phyloP scores from a whole-genome alignment of 345 rosid genomes.

The Hypericum androsaemum region DNA sequence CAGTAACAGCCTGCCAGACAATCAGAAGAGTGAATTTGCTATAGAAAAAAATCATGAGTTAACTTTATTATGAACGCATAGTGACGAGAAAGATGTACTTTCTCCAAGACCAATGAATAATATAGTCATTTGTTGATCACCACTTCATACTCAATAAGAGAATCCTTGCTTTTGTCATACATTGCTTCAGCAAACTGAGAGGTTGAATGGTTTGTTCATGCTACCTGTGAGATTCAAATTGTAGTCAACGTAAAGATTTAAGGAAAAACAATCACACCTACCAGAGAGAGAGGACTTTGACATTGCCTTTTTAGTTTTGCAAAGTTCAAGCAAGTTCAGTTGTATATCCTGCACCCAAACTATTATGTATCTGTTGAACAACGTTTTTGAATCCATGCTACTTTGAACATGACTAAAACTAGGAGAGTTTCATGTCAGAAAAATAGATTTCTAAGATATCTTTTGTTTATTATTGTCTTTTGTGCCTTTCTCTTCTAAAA shows the following conservation, averaged over 20 bases:
- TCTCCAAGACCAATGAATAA: conserved; percentile 73
- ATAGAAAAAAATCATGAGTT: background rate
- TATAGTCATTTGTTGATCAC: conserved; percentile 90
- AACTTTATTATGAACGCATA: too few relatives aligned
- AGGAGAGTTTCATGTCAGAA: conserved; percentile 6
- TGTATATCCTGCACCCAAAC: conserved; percentile 31
- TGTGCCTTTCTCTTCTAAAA: too few relatives aligned
- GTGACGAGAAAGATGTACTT: too few relatives aligned
- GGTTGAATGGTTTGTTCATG: conserved; percentile 82
- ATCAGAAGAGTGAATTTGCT: background rate
- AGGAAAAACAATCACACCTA: too few relatives aligned
- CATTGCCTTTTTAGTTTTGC: conserved; percentile 25
- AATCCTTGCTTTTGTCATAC: conserved; percentile 69
- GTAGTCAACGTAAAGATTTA: background rate
- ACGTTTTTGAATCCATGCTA: conserved; percentile 20
- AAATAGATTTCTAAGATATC: too few relatives aligned
- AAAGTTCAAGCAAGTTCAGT: conserved; percentile 20
- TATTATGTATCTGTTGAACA: conserved; percentile 25
- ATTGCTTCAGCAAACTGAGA: conserved; percentile 93
- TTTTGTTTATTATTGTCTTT: too few relatives aligned
- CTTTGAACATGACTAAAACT: conserved; percentile 19
- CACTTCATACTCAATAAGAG: conserved; percentile 69
- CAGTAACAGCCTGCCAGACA: conserved; percentile 55
- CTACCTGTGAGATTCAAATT: conserved; percentile 43
- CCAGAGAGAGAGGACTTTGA: too few relatives aligned